Conservation (phyloP, 495 filamentous ascomycete genomes). For the Platismatia glauca region DNA sequence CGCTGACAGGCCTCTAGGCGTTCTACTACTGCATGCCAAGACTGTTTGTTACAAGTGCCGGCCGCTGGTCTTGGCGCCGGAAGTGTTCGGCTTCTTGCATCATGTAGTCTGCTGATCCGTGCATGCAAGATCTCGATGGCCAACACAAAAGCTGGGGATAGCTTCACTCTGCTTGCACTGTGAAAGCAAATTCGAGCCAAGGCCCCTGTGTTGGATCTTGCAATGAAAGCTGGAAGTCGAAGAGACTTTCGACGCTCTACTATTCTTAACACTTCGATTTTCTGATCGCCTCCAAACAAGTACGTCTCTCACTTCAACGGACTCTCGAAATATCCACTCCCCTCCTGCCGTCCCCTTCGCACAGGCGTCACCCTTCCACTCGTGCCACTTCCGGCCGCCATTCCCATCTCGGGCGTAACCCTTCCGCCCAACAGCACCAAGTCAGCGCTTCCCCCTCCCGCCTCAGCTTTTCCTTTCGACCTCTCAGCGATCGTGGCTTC, state of each 20-base stretch:
- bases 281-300: too few relatives aligned
- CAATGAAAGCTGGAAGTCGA: too few relatives aligned
- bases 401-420: slow-evolving; percentile 22
- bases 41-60: too few relatives aligned
- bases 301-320: slow-evolving; percentile 20
- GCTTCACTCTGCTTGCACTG: too few relatives aligned
- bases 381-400: slow-evolving; percentile 7
- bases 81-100: background rate
- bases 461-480: slow-evolving; percentile 2
- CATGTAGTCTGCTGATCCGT: background rate
- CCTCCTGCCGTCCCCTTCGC: slow-evolving; percentile 8
- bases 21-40: background rate
- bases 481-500: slow-evolving; percentile 3
- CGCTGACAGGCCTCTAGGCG: background rate
- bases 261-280: too few relatives aligned
- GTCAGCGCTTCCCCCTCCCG: slow-evolving; percentile 6
- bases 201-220: too few relatives aligned
- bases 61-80: background rate
- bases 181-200: too few relatives aligned
- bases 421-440: slow-evolving; percentile 14
- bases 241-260: too few relatives aligned
- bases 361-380: slow-evolving; percentile 18
- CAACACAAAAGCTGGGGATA: background rate
- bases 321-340: slow-evolving; percentile 25
- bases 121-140: background rate